Percentiles rank a stretch among this genome's conserved stretches.
Evolutionary conservation across 2,329 filamentous ascomycete species (phyloP).

Genomic region (Botrytis byssoidea): DNA sequence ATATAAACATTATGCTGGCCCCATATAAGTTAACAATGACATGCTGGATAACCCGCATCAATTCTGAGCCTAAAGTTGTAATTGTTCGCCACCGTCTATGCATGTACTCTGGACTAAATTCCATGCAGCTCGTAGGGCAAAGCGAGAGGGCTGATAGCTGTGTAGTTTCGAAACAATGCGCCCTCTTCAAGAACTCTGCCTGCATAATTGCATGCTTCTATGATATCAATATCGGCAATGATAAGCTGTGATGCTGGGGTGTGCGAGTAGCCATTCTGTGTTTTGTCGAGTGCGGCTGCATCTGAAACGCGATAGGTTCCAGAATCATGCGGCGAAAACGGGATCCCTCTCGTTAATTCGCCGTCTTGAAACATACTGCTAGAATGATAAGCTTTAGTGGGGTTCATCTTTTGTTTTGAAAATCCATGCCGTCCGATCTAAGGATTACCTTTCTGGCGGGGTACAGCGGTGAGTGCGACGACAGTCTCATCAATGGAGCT

Average conservation of each 20-base stretch:
- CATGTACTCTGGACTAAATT: not conserved
- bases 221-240: not conserved
- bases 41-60: not conserved
- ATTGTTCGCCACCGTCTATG: not conserved
- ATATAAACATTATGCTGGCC: not conserved
- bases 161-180: constrained; percentile 23
- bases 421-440: not conserved
- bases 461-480: not conserved
- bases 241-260: constrained; percentile 1
- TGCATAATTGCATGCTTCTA: not conserved
- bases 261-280: not conserved
- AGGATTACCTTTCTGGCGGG: not conserved
- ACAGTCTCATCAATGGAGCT: not conserved
- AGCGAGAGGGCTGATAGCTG: constrained; percentile 20
- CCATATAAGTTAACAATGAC: not conserved
- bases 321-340: not conserved
- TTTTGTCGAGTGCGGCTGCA: not conserved
- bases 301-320: constrained; percentile 2
- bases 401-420: not conserved
- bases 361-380: not conserved
- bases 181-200: constrained; percentile 7
- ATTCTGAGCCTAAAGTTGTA: not conserved
- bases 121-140: constrained; percentile 21
- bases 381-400: no score
- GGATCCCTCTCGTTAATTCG: no score